Percentiles rank a stretch among this genome's conserved stretches.
Conservation (phyloP, 108 stramenopile genomes). For the Cyclotella kingstonii region DNA sequence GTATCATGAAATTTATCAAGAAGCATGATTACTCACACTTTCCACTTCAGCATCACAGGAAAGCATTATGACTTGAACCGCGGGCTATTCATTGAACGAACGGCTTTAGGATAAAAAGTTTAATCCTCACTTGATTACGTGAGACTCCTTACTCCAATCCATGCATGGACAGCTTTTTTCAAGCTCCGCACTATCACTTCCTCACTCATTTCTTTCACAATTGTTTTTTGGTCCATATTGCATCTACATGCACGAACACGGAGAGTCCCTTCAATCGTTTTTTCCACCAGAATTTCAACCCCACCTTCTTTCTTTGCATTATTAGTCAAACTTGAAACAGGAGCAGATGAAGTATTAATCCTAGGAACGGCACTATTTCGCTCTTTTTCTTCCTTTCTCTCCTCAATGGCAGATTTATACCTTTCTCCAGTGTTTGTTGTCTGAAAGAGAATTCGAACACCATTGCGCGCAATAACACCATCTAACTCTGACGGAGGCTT, state of each 20-base stretch:
- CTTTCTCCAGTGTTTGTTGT: constrained; percentile 71
- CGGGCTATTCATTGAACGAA: no score
- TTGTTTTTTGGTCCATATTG: constrained; percentile 68
- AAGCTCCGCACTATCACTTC: constrained; percentile 64
- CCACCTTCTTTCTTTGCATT: constrained; percentile 63
- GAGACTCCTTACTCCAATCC: constrained; percentile 31
- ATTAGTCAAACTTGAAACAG: neutral
- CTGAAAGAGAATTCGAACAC: constrained; percentile 64
- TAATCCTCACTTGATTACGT: no score
- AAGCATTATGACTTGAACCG: no score
- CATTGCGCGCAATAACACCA: constrained; percentile 45
- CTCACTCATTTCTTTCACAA: constrained; percentile 81
- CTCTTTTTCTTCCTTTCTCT: constrained; percentile 48
- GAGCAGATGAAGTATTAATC: neutral
- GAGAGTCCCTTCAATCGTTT: constrained; percentile 37
- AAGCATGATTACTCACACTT: no score
- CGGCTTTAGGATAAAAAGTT: no score
- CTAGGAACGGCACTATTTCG: constrained; percentile 4
- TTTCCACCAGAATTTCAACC: constrained; percentile 73
- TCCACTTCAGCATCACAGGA: no score
- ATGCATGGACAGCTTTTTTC: constrained; percentile 59
- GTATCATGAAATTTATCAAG: no score
- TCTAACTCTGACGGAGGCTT: constrained; percentile 36
- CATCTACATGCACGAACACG: constrained; percentile 78
- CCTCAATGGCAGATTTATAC: constrained; percentile 66